Percentiles rank a stretch among this genome's conserved stretches.
These are phyloP conservation scores for Talinum fruticosum DNA, from an alignment of 148 eudicot genomes.

Conservation along the genomic window DNA sequence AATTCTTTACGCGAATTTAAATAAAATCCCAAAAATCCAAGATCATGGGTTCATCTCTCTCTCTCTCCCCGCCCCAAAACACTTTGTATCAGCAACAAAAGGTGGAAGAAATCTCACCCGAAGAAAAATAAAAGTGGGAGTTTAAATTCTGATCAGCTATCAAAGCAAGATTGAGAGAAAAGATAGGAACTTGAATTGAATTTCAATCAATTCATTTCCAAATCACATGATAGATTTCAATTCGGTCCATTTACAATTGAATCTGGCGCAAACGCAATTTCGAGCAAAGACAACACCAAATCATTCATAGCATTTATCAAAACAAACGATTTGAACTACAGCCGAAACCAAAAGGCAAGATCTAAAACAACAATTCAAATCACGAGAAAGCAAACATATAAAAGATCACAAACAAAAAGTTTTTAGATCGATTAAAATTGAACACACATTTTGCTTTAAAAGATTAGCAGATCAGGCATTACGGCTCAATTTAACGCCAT, in stretches of 20 bases:
- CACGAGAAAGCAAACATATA: neutral
- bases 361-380: too few relatives aligned
- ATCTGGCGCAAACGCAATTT: neutral
- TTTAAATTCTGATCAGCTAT: neutral
- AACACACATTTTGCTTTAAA: neutral
- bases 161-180: neutral
- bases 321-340: neutral
- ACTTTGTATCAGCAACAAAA: neutral
- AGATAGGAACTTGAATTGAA: neutral
- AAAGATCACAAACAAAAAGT: neutral
- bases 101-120: neutral
- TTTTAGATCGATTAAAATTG: neutral
- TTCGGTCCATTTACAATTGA: neutral
- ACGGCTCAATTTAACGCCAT: neutral
- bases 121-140: neutral
- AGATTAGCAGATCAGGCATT: slow-evolving; percentile 6
- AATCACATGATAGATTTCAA: neutral
- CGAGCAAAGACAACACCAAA: neutral
- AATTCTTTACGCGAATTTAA: neutral
- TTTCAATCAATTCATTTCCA: neutral
- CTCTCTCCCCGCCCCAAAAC: neutral
- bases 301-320: neutral
- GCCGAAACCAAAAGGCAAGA: too few relatives aligned
- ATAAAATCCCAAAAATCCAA: neutral
- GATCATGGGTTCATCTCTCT: neutral